Percentiles rank a stretch among this genome's conserved stretches.
Evolutionary conservation across 495 filamentous ascomycete species (phyloP).

Genomic region (Daldinia caldariorum): DNA sequence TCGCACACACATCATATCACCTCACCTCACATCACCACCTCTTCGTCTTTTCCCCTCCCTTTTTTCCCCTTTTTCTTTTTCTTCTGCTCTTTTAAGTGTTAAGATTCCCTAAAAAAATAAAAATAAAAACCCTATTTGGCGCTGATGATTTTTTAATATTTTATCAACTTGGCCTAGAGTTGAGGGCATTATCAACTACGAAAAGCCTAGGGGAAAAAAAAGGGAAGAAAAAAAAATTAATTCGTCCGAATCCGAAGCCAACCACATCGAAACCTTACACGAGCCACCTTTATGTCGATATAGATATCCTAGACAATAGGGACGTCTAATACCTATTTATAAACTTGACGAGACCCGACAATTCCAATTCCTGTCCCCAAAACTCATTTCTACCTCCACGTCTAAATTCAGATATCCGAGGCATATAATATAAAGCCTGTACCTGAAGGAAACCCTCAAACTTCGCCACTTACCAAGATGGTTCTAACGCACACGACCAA

Average conservation of each 20-base stretch:
- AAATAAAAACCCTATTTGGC: no score
- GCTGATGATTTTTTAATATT: constrained; percentile 24
- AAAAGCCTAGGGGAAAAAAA: constrained; percentile 2
- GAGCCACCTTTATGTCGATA: constrained; percentile 34
- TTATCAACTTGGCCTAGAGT: constrained; percentile 20
- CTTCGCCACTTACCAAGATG: constrained; percentile 49
- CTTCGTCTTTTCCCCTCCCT: constrained; percentile 3
- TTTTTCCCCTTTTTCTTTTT: not conserved
- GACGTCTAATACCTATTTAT: constrained; percentile 21
- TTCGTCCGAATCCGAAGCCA: constrained; percentile 27
- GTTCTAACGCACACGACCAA: constrained; percentile 75
- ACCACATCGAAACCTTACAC: constrained; percentile 17
- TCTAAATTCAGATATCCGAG: constrained; percentile 3
- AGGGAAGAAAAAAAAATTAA: constrained; percentile 2
- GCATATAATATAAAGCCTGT: not conserved
- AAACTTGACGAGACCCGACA: constrained; percentile 20
- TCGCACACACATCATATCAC: constrained; percentile 31
- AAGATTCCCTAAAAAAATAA: not conserved
- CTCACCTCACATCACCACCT: constrained; percentile 34
- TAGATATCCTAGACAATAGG: constrained; percentile 20
- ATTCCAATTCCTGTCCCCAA: not conserved
- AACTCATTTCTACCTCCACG: not conserved
- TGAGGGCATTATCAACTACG: constrained; percentile 8
- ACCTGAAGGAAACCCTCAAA: not conserved
- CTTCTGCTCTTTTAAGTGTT: constrained; percentile 13